Conservation (phyloP, 2,329 filamentous ascomycete genomes). For the Fusarium tjaetaba region DNA sequence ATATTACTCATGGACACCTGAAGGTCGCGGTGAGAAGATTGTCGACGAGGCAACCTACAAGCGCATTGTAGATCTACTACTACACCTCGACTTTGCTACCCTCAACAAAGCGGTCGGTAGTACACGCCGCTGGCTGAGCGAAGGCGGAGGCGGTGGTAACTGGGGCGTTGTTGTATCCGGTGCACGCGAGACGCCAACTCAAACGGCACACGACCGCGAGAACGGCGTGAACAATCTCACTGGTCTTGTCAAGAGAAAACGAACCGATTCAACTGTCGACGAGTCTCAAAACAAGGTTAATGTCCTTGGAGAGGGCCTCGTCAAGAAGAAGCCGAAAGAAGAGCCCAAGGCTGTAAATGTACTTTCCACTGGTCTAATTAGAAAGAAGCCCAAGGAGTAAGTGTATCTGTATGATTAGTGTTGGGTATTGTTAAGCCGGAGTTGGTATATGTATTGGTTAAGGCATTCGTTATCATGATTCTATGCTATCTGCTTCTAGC, state of each 20-base stretch:
- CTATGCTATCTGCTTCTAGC: neutral
- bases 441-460: conserved; percentile 23
- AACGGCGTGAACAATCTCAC: conserved; percentile 58
- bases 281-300: conserved; percentile 51
- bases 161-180: conserved; percentile 66
- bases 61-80: conserved; percentile 73
- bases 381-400: conserved; percentile 65
- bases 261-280: conserved; percentile 42
- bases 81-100: conserved; percentile 78
- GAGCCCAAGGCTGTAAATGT: conserved; percentile 54
- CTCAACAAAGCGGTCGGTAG: conserved; percentile 70
- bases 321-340: conserved; percentile 66
- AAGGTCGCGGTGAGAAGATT: conserved; percentile 70
- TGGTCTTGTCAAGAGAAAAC: conserved; percentile 60
- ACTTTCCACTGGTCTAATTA: conserved; percentile 59
- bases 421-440: conserved; percentile 29
- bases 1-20: conserved; percentile 73
- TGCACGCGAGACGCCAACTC: conserved; percentile 42
- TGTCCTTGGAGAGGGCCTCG: conserved; percentile 57
- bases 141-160: conserved; percentile 65
- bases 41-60: conserved; percentile 73
- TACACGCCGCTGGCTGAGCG: conserved; percentile 75
- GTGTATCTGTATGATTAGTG: conserved; percentile 1
- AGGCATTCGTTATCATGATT: neutral
- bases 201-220: conserved; percentile 9